These are phyloP conservation scores for Magnusiomyces suaveolens DNA, from an alignment of 1,139 yeast species.

Conservation along the genomic window DNA sequence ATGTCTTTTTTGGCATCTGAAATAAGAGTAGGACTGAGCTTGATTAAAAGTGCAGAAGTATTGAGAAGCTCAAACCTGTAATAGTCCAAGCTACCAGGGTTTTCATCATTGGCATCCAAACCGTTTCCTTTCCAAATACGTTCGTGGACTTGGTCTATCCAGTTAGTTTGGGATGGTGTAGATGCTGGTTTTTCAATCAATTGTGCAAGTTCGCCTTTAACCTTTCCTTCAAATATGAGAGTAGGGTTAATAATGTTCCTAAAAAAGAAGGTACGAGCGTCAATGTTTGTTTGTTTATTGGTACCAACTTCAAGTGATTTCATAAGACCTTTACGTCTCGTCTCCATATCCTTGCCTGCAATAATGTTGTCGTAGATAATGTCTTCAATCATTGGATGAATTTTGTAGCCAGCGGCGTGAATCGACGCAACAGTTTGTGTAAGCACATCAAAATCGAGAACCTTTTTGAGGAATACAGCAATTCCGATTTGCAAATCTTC, in stretches of 20 bases:
- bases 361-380: constrained; percentile 52
- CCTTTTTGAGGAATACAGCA: constrained; percentile 39
- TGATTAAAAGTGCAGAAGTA: constrained; percentile 65
- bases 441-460: constrained; percentile 35
- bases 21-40: constrained; percentile 53
- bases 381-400: constrained; percentile 45
- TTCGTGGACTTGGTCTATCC: constrained; percentile 56
- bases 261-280: constrained; percentile 54
- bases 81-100: constrained; percentile 63
- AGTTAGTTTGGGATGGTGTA: constrained; percentile 31
- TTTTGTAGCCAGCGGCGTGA: constrained; percentile 37
- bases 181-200: constrained; percentile 36
- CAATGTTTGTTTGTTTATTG: constrained; percentile 26
- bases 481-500: constrained; percentile 49
- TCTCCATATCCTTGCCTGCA: constrained; percentile 39
- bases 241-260: constrained; percentile 58
- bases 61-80: constrained; percentile 74
- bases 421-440: constrained; percentile 44
- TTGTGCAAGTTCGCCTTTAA: constrained; percentile 40
- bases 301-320: constrained; percentile 40
- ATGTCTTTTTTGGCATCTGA: constrained; percentile 71
- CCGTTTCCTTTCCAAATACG: constrained; percentile 65
- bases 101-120: constrained; percentile 39
- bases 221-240: constrained; percentile 52
- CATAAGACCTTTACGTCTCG: constrained; percentile 45